Base-by-base conservation (phyloP, 2,329 filamentous ascomycete genomes). In the Ascosphaera apis region DNA sequence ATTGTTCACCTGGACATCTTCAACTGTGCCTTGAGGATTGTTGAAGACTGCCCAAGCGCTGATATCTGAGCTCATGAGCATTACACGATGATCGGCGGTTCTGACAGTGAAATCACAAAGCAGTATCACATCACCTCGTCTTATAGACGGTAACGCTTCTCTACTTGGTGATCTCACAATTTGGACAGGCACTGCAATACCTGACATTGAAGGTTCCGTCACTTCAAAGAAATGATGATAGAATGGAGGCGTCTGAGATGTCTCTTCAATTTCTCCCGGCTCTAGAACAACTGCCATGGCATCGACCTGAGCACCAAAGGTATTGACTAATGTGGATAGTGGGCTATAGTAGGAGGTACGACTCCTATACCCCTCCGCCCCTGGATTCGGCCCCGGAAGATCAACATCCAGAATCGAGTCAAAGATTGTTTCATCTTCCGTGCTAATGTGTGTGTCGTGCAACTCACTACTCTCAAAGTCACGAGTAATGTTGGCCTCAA, bases 41-140 rank as follows among this genome's bases (percentile, higher is more conserved):
- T 46, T 41, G 42, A 63, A 62, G 3, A 63, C 56, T 7, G 54
- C 59, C 61, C 61, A 65, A 8, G 59, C 52, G 39, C 60, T 62
- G 12, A 49, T 49, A 9, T 56, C 49, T 2, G 46, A 48, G 42
- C 56, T 62, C 34, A 57, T 42, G 2, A 65, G 48, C 39, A 53
- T 52, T 36, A 58, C 45, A 4, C 49, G 51, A 41, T 55, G 52
- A 11, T 57, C 48, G 34, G 52, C 46, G 39, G 48, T 57, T 30
- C 55, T 51, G 6, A 63, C 56, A 39, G 56, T 55, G 44, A 64
- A 60, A 39, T 62, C 52, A 11, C 60, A 53, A 6, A 65, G 50
- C 2, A 65, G 45, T 23, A 65, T 45, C 2, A 52, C 49, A 40
- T 61, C 55, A 9, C 60, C 61, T 40, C 53, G 47, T 5, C 39